These are phyloP conservation scores for Pichia thaimueangensis DNA, from an alignment of 805 yeast species.

Conservation along the genomic window DNA sequence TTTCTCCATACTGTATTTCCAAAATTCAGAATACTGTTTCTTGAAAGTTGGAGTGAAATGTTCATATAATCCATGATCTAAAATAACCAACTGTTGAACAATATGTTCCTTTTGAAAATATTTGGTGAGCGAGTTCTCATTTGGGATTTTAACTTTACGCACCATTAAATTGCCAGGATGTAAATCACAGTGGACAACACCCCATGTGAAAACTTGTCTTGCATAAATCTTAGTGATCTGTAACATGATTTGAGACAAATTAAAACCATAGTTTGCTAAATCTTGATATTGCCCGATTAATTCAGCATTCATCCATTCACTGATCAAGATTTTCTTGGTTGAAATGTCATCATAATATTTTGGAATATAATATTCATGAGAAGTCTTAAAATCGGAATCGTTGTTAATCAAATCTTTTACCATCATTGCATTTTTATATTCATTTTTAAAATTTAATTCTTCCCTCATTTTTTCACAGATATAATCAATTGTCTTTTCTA, in stretches of 20 bases:
- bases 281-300: conserved; percentile 42
- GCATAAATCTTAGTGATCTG: conserved; percentile 47
- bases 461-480: conserved; percentile 49
- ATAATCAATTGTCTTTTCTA: conserved; percentile 49
- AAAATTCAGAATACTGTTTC: conserved; percentile 50
- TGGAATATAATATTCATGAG: conserved; percentile 49
- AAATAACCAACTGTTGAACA: conserved; percentile 53
- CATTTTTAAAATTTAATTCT: conserved; percentile 59
- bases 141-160: conserved; percentile 27
- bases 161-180: conserved; percentile 76
- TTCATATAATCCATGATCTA: conserved; percentile 74
- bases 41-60: conserved; percentile 45
- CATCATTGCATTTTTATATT: conserved; percentile 44
- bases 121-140: conserved; percentile 6
- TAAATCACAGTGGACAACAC: conserved; percentile 67
- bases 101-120: conserved; percentile 13
- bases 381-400: conserved; percentile 34
- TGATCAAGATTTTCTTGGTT: conserved; percentile 46
- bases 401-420: conserved; percentile 32
- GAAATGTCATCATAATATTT: conserved; percentile 39
- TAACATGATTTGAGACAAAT: conserved; percentile 38
- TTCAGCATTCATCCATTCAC: conserved; percentile 76
- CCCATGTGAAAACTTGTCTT: conserved; percentile 59
- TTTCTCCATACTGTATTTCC: conserved; percentile 55
- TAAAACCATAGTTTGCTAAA: conserved; percentile 35